These are phyloP conservation scores for Linnemannia hyalina DNA, from an alignment of 192 early-diverging fungal genomes.

Conservation along the genomic window DNA sequence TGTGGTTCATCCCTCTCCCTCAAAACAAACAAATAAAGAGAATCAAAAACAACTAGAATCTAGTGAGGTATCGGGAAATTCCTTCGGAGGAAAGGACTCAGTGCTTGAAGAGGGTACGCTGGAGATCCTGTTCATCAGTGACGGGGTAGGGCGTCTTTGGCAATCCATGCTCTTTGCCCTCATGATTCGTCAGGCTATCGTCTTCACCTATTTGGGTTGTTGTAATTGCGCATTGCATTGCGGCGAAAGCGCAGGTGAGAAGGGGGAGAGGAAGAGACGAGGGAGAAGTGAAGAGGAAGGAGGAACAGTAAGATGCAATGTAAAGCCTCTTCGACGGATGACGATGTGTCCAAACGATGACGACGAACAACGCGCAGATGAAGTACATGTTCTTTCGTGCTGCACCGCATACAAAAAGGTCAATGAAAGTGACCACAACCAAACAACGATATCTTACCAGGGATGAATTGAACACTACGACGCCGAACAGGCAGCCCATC, in stretches of 20 bases:
- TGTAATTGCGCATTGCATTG: neutral
- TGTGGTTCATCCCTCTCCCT: neutral
- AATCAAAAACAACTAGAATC: neutral
- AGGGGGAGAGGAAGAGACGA: neutral
- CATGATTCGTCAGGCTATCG: constrained; percentile 28
- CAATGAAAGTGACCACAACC: neutral
- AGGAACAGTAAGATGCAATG: neutral
- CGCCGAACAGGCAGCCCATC: constrained; percentile 13
- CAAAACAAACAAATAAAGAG: neutral
- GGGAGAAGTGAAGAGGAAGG: neutral
- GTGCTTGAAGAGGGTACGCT: constrained; percentile 5
- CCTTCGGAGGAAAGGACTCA: neutral
- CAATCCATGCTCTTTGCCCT: constrained; percentile 19
- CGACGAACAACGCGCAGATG: neutral
- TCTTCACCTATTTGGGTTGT: constrained; percentile 11
- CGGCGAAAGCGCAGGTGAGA: neutral
- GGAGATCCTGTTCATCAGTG: constrained; percentile 26
- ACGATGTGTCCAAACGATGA: no score
- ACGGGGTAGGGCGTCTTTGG: constrained; percentile 54
- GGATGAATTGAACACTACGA: constrained; percentile 39
- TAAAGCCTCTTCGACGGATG: no score
- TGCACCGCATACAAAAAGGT: neutral
- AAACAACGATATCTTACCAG: constrained; percentile 12
- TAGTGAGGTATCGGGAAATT: no score
- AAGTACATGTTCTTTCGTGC: neutral